phyloP scores from a whole-genome alignment of 2,329 filamentous ascomycete genomes.

The Paracoccidioides lutzii region DNA sequence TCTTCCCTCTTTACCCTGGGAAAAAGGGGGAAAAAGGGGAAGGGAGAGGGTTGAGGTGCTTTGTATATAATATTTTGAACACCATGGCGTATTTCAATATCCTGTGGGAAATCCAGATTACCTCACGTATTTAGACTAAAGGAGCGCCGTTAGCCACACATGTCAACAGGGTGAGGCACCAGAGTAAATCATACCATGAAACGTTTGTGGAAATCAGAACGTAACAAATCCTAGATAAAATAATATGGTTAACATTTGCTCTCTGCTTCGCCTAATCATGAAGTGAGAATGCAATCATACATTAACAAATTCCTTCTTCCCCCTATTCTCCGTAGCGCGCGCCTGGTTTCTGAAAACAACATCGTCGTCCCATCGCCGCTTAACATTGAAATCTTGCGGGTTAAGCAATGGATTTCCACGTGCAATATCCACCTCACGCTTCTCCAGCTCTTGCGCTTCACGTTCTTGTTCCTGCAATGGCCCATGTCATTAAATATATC shows the following conservation, averaged over 20 bases:
- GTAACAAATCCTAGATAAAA: slow-evolving; percentile 55
- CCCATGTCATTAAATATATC: background rate
- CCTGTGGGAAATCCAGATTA: background rate
- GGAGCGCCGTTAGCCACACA: background rate
- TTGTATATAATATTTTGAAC: background rate
- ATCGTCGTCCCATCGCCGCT: slow-evolving; percentile 85
- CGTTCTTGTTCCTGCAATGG: slow-evolving; percentile 56
- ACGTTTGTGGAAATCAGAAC: slow-evolving; percentile 93
- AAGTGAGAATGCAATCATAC: slow-evolving; percentile 33
- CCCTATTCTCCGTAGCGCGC: slow-evolving; percentile 81
- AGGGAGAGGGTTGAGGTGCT: background rate
- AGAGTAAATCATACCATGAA: slow-evolving; percentile 53
- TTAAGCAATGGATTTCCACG: slow-evolving; percentile 87
- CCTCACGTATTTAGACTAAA: slow-evolving; percentile 2
- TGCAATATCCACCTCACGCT: slow-evolving; percentile 77
- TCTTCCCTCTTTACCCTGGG: too few species aligned
- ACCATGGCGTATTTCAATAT: background rate
- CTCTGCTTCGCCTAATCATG: slow-evolving; percentile 15
- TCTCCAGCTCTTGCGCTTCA: slow-evolving; percentile 67
- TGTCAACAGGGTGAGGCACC: background rate
- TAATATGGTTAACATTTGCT: slow-evolving; percentile 8
- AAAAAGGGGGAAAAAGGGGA: too few species aligned
- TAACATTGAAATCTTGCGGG: slow-evolving; percentile 75
- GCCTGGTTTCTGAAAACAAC: slow-evolving; percentile 99
- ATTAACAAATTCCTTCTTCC: slow-evolving; percentile 94